These are phyloP conservation scores for Cutaneotrichosporon spelunceum DNA, from an alignment of 1,284 basidiomycete genomes.

Conservation along the genomic window DNA sequence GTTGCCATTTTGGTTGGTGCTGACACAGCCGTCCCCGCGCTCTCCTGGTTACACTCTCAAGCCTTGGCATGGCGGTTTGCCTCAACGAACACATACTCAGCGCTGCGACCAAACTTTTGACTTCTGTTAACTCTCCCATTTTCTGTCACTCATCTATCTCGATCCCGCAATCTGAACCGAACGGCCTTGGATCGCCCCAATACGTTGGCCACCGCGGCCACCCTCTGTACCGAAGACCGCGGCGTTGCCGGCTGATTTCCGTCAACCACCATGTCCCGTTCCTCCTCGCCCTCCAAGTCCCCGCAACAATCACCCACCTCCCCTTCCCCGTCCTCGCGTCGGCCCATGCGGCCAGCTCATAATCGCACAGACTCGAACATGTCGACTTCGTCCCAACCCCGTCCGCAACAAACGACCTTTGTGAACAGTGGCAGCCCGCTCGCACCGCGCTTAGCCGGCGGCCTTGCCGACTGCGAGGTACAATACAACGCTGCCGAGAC, in stretches of 20 bases:
- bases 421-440: conserved; percentile 20
- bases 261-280: neutral
- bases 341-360: neutral
- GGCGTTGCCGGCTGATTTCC: no score
- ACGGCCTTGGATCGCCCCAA: no score
- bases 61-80: no score
- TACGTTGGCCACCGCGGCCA: no score
- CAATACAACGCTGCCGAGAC: neutral
- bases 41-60: no score
- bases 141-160: neutral
- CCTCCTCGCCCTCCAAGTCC: no score
- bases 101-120: no score
- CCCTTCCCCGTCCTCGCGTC: neutral
- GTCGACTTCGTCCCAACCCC: conserved; percentile 14
- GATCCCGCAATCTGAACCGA: neutral
- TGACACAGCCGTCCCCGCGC: no score
- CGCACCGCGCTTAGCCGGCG: neutral
- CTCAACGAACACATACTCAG: no score
- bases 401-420: conserved; percentile 35
- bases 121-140: no score
- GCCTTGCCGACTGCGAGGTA: conserved; percentile 6
- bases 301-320: neutral
- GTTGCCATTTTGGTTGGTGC: no score
- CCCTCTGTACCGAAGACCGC: no score
- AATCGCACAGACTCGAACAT: neutral